These are phyloP conservation scores for Exophiala alcalophila DNA, from an alignment of 2,329 filamentous ascomycete species.

Conservation along the genomic window DNA sequence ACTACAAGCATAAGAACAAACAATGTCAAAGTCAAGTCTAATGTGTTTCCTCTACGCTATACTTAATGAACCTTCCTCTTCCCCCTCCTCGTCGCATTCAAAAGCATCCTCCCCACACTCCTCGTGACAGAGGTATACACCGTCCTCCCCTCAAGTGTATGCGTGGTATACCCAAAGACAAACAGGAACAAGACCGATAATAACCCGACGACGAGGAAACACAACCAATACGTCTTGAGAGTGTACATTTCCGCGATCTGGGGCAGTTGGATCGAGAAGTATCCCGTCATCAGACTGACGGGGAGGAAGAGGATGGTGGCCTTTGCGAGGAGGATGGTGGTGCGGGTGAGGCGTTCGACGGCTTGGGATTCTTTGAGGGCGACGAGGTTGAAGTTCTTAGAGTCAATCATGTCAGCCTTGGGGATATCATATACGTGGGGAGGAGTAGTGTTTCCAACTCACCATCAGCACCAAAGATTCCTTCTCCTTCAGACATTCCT, in stretches of 20 bases:
- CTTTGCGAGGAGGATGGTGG: slow-evolving; percentile 70
- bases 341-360: slow-evolving; percentile 68
- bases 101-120: slow-evolving; percentile 14
- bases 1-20: slow-evolving; percentile 32
- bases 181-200: slow-evolving; percentile 59
- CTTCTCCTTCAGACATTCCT: slow-evolving; percentile 66
- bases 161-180: slow-evolving; percentile 56
- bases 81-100: slow-evolving; percentile 11
- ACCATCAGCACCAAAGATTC: slow-evolving; percentile 67
- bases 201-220: slow-evolving; percentile 62
- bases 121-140: slow-evolving; percentile 39
- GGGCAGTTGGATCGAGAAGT: slow-evolving; percentile 66
- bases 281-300: slow-evolving; percentile 70
- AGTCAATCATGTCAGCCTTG: slow-evolving; percentile 19
- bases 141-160: slow-evolving; percentile 56
- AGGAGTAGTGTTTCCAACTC: too few relatives aligned
- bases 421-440: background rate
- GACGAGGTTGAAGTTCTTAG: slow-evolving; percentile 76
- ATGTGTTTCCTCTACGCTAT: too few relatives aligned
- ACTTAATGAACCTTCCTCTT: slow-evolving; percentile 17
- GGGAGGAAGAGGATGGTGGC: slow-evolving; percentile 73
- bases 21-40: too few relatives aligned
- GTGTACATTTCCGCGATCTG: slow-evolving; percentile 59
- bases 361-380: slow-evolving; percentile 71
- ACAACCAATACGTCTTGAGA: slow-evolving; percentile 63